These are phyloP conservation scores for Sambucus nigra DNA, from an alignment of 129 eudicot species.

Conservation along the genomic window DNA sequence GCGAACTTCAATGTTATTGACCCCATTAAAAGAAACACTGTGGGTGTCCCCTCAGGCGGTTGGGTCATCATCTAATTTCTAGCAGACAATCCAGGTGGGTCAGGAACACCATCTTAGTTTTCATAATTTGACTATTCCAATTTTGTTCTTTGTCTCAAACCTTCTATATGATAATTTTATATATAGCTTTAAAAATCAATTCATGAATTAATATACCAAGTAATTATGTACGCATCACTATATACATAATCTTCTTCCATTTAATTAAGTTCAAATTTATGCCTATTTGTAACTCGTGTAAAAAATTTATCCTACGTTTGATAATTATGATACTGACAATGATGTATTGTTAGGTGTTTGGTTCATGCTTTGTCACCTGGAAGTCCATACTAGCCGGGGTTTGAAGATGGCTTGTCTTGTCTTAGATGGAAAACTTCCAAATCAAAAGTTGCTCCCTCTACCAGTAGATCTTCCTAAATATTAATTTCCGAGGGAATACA, in stretches of 20 bases:
- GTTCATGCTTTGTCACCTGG: slow-evolving; percentile 41
- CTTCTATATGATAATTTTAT: too few relatives aligned
- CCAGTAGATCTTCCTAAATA: slow-evolving; percentile 38
- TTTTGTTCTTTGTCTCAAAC: too few relatives aligned
- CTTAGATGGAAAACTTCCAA: slow-evolving; percentile 29
- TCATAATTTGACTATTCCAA: not conserved
- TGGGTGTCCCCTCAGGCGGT: slow-evolving; percentile 57
- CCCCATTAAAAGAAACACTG: slow-evolving; percentile 47
- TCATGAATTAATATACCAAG: too few relatives aligned
- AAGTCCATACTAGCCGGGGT: slow-evolving; percentile 43
- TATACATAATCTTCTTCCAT: too few relatives aligned
- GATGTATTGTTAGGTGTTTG: slow-evolving; percentile 32
- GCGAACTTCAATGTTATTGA: slow-evolving; percentile 35
- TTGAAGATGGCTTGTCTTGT: slow-evolving; percentile 52
- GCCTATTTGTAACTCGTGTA: too few relatives aligned
- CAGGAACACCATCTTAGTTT: not conserved
- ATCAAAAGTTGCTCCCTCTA: slow-evolving; percentile 41
- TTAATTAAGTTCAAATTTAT: too few relatives aligned
- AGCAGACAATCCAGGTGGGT: slow-evolving; percentile 45
- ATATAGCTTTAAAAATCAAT: too few relatives aligned
- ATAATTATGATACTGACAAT: too few relatives aligned
- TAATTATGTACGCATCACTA: too few relatives aligned
- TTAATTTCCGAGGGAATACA: too few relatives aligned
- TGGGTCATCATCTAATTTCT: slow-evolving; percentile 46
- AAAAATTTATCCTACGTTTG: too few relatives aligned